Evolutionary conservation across 805 yeast species (phyloP), one percentile per base, ranked within the genome.

Genomic region (Yamadazyma nakazawae): DNA sequence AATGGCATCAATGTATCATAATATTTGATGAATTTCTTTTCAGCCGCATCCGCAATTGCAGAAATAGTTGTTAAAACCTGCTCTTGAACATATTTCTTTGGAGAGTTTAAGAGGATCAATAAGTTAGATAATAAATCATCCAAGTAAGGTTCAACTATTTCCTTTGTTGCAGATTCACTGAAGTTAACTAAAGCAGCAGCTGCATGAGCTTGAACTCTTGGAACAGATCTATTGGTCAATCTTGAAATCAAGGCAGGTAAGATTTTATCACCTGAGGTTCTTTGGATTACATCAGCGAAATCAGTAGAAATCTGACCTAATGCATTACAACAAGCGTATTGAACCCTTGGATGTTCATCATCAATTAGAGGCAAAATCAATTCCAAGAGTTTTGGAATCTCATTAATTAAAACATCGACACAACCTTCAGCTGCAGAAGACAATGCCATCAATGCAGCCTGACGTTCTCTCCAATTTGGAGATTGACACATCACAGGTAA

Each of bases 381-480:
- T 57, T 88, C 95, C 54, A 94, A 70, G 39, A 94, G 81, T 58
- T 80, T 81, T 49, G 90, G 87, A 41, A 89, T 85, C 62, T 90
- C 96, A 28, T 79, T 72, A 40, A 88, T 85, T 67, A 94, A 75
- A 12, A 86, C 89, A 54, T 91, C 97, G 41, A 88, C 78, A 68
- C 98, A 92, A 43, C 99, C 99, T 71, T 94, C 99, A 34, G 97
- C 97, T 18, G 96, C 96, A 5, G 96, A 84, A 0, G 97, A 90
- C 24, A 94, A 72, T 0, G 97, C 97, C 98, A 94, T 94, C 46
- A 94, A 70, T 1, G 97, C 96, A 19, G 96, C 99, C 63, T 91
- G 96, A 52, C 97, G 84, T 63, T 90, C 96, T 64, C 96, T 84
- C 99, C 99, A 94, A 50, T 81, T 79, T 28, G 71, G 62, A 1